phyloP scores from a whole-genome alignment of 345 rosid genomes.

The Moringa oleifera region DNA sequence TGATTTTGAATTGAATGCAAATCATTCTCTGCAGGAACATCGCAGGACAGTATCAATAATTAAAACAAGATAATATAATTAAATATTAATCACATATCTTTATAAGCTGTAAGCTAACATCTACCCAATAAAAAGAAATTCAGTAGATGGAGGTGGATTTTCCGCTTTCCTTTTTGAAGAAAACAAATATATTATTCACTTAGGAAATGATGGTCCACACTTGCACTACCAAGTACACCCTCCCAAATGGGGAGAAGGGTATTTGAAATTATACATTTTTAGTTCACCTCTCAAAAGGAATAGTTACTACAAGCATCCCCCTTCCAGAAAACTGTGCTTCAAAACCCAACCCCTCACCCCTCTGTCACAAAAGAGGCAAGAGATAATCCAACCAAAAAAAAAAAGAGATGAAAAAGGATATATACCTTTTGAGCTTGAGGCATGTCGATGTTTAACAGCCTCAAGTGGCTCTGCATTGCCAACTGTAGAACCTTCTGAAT shows the following conservation, averaged over 20 bases:
- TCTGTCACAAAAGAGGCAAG: too few relatives aligned
- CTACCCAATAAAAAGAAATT: background rate
- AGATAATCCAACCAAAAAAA: background rate
- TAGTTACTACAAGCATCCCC: background rate
- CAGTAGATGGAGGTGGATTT: background rate
- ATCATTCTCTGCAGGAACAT: slow-evolving; percentile 41
- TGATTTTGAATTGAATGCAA: slow-evolving; percentile 25
- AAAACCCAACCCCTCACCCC: background rate
- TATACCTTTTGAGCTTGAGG: slow-evolving; percentile 44
- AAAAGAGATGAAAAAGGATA: background rate
- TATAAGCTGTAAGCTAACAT: background rate
- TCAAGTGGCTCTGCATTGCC: slow-evolving; percentile 28
- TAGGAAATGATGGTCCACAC: background rate
- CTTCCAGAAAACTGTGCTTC: background rate
- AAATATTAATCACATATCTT: background rate
- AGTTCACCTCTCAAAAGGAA: background rate
- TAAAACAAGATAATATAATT: background rate
- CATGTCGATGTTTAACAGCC: slow-evolving; percentile 27
- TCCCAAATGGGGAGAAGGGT: background rate
- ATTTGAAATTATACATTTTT: too few relatives aligned
- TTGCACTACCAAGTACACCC: background rate
- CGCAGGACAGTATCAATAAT: background rate
- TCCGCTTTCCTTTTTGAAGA: background rate
- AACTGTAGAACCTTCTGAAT: slow-evolving; percentile 26
- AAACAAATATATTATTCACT: background rate